Percentiles rank a stretch among this genome's conserved stretches.
Conservation (phyloP, 2,329 filamentous ascomycete species). For the Ascochyta koolunga region DNA sequence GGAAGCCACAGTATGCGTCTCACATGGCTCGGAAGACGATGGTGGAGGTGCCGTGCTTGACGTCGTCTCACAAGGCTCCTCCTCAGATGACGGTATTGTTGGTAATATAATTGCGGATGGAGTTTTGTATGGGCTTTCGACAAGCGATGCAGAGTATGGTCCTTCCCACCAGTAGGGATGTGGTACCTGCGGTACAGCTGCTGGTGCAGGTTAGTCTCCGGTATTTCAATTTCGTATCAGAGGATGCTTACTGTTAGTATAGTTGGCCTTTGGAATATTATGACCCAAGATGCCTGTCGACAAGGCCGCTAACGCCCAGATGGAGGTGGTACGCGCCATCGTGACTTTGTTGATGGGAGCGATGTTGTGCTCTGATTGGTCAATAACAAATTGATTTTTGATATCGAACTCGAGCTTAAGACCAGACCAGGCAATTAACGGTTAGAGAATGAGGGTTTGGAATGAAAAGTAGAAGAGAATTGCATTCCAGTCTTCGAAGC, state of each 20-base stretch:
- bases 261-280: conserved; percentile 10
- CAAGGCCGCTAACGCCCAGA: conserved; percentile 26
- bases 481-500: not conserved
- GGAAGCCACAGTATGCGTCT: conserved; percentile 3
- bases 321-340: conserved; percentile 25
- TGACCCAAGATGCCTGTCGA: conserved; percentile 22
- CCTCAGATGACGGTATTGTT: conserved; percentile 2
- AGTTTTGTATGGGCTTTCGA: conserved; percentile 5
- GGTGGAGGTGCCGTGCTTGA: conserved; percentile 1
- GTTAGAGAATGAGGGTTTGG: not conserved
- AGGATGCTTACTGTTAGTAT: conserved; percentile 19
- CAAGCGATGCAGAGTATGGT: conserved; percentile 3
- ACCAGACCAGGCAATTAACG: not conserved
- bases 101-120: not conserved
- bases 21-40: conserved; percentile 15
- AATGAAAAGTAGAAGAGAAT: not conserved
- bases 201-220: conserved; percentile 12
- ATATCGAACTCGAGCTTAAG: not conserved
- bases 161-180: conserved; percentile 23
- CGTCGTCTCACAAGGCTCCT: conserved; percentile 14
- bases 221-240: not conserved
- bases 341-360: conserved; percentile 8
- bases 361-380: conserved; percentile 22
- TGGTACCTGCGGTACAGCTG: conserved; percentile 15
- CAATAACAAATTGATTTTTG: not conserved